A percentile compares a stretch with the other conserved stretches of the same genome.
Conservation (phyloP, 2,329 filamentous ascomycete genomes). For the Colletotrichum shisoi region DNA sequence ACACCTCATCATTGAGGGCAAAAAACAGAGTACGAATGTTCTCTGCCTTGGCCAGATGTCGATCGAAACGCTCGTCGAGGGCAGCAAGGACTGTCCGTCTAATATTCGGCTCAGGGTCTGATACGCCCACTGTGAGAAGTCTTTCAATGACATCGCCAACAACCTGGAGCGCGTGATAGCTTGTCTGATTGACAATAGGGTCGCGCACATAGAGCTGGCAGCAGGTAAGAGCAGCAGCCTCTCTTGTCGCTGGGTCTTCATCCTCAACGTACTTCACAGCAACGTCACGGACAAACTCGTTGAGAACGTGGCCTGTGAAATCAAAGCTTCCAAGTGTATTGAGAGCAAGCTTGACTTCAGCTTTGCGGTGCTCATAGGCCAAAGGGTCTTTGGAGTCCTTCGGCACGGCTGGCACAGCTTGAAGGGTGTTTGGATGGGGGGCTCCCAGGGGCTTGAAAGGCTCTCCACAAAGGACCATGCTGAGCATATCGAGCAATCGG, state of each 20-base stretch:
- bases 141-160: slow-evolving; percentile 98
- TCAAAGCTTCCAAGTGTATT: slow-evolving; percentile 98
- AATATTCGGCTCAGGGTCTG: slow-evolving; percentile 88
- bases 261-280: slow-evolving; percentile 98
- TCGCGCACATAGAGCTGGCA: slow-evolving; percentile 97
- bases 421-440: slow-evolving; percentile 81
- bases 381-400: slow-evolving; percentile 87
- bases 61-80: slow-evolving; percentile 91
- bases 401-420: slow-evolving; percentile 80
- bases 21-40: slow-evolving; percentile 96
- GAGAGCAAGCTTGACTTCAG: slow-evolving; percentile 89
- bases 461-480: slow-evolving; percentile 88
- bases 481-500: slow-evolving; percentile 90
- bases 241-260: slow-evolving; percentile 90
- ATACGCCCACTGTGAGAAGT: slow-evolving; percentile 90
- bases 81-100: slow-evolving; percentile 87
- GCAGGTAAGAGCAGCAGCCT: slow-evolving; percentile 93
- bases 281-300: slow-evolving; percentile 98
- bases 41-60: slow-evolving; percentile 95
- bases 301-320: slow-evolving; percentile 89
- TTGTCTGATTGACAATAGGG: slow-evolving; percentile 97
- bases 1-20: slow-evolving; percentile 93
- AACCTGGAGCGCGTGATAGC: slow-evolving; percentile 94
- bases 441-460: slow-evolving; percentile 93
- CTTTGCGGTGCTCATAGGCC: slow-evolving; percentile 80